phyloP scores from a whole-genome alignment of 2,329 filamentous ascomycete species.

The Aspergillus puulaauensis region DNA sequence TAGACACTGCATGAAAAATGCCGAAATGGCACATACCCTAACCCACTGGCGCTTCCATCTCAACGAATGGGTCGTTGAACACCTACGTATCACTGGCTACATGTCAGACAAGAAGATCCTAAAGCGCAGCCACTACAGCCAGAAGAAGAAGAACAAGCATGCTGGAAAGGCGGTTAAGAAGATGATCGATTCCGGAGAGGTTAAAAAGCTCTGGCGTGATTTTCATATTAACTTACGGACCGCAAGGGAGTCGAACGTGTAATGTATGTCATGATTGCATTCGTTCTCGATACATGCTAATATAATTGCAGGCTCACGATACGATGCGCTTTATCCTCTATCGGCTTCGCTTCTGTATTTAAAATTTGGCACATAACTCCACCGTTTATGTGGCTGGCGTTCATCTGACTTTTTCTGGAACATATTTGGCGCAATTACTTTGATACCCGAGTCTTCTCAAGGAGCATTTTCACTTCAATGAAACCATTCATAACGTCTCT shows the following conservation, averaged over 20 bases:
- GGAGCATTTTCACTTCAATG: no score
- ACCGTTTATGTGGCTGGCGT: no score
- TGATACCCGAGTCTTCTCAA: no score
- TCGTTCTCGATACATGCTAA: not conserved
- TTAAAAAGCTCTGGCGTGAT: conserved; percentile 62
- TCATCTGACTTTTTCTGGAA: no score
- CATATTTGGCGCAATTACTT: no score
- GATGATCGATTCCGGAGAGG: conserved; percentile 61
- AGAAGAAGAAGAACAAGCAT: conserved; percentile 58
- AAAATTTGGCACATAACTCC: no score
- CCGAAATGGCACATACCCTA: conserved; percentile 68
- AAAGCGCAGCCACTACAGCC: conserved; percentile 61
- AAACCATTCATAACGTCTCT: no score
- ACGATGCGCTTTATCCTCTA: no score
- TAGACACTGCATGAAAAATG: conserved; percentile 61
- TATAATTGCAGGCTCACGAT: not conserved
- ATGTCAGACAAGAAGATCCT: conserved; percentile 58
- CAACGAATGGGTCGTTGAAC: conserved; percentile 68
- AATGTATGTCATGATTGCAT: not conserved
- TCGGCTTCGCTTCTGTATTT: no score
- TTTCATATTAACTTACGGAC: conserved; percentile 64
- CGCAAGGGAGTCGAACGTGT: conserved; percentile 53
- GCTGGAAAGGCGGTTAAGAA: conserved; percentile 64
- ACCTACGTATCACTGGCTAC: conserved; percentile 59
- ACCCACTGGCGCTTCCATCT: conserved; percentile 75